Percentiles rank a stretch among this genome's conserved stretches.
phyloP scores from a whole-genome alignment of 106 monocot species.

The Agapanthus africanus region DNA sequence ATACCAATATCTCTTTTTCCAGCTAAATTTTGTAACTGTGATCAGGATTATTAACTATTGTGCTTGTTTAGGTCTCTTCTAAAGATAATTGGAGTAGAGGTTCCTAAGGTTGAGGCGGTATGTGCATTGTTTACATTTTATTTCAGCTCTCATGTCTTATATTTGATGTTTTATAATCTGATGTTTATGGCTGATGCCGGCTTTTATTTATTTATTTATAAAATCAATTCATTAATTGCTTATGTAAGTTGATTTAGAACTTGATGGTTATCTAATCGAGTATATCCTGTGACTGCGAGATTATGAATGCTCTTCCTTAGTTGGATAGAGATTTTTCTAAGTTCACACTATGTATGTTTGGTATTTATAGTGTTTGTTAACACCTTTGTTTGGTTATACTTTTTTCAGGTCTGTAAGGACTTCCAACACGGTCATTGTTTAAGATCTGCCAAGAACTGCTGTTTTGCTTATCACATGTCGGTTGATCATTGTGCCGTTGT shows the following conservation, averaged over 20 bases:
- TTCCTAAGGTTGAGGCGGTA: slow-evolving; percentile 19
- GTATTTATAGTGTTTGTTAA: background rate
- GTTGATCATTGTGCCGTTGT: slow-evolving; percentile 20
- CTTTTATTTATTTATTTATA: no score
- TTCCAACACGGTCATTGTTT: slow-evolving; percentile 18
- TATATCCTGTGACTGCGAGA: background rate
- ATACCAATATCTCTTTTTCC: no score
- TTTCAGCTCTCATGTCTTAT: background rate
- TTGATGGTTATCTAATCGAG: background rate
- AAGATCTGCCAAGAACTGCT: slow-evolving; percentile 24
- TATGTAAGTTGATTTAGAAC: background rate
- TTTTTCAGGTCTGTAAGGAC: slow-evolving; percentile 21
- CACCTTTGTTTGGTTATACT: background rate
- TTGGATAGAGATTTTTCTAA: background rate
- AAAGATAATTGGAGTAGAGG: slow-evolving; percentile 19
- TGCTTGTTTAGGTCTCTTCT: slow-evolving; percentile 16
- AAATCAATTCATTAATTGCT: background rate
- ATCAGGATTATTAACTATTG: slow-evolving; percentile 1
- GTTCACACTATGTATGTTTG: background rate
- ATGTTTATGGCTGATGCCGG: background rate
- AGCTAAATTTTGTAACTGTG: background rate
- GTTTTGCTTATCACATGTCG: slow-evolving; percentile 21
- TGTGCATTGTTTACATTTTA: background rate
- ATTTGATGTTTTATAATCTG: background rate
- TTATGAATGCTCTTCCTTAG: background rate